Evolutionary conservation across 805 yeast species (phyloP).

Genomic region (Metschnikowia henanensis): DNA sequence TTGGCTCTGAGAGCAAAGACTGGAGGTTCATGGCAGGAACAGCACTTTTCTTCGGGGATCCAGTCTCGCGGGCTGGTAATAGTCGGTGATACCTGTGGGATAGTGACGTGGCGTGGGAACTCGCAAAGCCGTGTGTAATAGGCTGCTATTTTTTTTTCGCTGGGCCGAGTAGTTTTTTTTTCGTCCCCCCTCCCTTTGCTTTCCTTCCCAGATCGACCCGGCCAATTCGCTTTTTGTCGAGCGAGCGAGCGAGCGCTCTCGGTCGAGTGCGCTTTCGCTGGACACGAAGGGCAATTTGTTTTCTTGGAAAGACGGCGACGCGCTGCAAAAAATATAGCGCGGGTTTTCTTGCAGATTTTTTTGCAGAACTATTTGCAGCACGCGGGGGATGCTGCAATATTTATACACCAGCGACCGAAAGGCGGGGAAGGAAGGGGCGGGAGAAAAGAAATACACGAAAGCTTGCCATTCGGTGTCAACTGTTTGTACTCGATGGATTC

Average conservation of each 20-base stretch:
- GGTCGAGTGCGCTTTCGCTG: slow-evolving; percentile 13
- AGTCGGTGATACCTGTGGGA: neutral
- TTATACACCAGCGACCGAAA: neutral
- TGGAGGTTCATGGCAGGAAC: slow-evolving; percentile 19
- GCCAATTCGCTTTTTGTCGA: slow-evolving; percentile 15
- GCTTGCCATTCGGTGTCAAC: no score
- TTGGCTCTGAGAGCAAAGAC: slow-evolving; percentile 20
- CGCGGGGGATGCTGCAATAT: neutral
- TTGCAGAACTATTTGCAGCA: neutral
- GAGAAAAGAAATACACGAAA: neutral
- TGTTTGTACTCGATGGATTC: no score
- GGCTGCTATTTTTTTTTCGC: slow-evolving; percentile 12
- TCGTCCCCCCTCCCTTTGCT: slow-evolving; percentile 16
- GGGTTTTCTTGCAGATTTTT: no score
- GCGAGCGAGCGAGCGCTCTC: slow-evolving; percentile 20
- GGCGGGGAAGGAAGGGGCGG: neutral
- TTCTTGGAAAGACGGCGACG: slow-evolving; percentile 5
- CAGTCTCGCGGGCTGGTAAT: neutral
- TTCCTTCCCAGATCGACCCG: slow-evolving; percentile 15
- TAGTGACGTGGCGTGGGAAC: slow-evolving; percentile 1
- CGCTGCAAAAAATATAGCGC: slow-evolving; percentile 1
- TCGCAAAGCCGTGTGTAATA: slow-evolving; percentile 4
- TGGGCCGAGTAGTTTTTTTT: slow-evolving; percentile 13
- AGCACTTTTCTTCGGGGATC: neutral
- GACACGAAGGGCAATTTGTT: slow-evolving; percentile 6